Evolutionary conservation across 2,329 filamentous ascomycete genomes (phyloP).

Genomic region (Myriosclerotinia curreyana): DNA sequence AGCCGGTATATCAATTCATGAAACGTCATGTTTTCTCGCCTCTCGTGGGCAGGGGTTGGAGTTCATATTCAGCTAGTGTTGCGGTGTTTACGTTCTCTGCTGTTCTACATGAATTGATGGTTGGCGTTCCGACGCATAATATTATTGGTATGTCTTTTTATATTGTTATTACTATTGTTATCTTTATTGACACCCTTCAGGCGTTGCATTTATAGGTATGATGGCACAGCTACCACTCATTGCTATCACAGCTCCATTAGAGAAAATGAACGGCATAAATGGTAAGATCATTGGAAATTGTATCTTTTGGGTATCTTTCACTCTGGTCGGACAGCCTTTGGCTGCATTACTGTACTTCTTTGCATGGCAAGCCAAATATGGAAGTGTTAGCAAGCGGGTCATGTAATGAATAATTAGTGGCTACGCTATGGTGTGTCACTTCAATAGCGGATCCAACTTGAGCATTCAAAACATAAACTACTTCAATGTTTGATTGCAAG

Average conservation of each 20-base stretch:
- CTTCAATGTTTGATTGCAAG: neutral
- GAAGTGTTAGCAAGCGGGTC: constrained; percentile 59
- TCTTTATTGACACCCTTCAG: constrained; percentile 44
- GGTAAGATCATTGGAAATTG: constrained; percentile 84
- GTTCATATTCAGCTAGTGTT: constrained; percentile 64
- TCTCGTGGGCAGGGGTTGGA: constrained; percentile 80
- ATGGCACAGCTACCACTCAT: constrained; percentile 89
- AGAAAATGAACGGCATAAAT: constrained; percentile 71
- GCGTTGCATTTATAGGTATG: constrained; percentile 93
- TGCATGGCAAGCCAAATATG: constrained; percentile 97
- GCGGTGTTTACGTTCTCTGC: constrained; percentile 87
- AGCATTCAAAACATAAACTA: neutral
- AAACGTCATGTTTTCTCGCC: constrained; percentile 90
- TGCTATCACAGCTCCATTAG: constrained; percentile 70
- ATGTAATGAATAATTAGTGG: constrained; percentile 14
- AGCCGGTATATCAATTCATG: constrained; percentile 96
- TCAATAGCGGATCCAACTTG: neutral
- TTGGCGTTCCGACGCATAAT: constrained; percentile 93
- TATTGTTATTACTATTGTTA: neutral
- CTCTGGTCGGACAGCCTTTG: constrained; percentile 89
- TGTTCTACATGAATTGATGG: constrained; percentile 84
- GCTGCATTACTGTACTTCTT: constrained; percentile 95
- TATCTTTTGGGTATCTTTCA: constrained; percentile 97
- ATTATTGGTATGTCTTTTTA: constrained; percentile 64
- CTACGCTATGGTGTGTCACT: neutral